Percentiles rank a stretch among this genome's conserved stretches.
These are phyloP conservation scores for Sophora flavescens DNA, from an alignment of 306 rosid genomes.

Conservation along the genomic window DNA sequence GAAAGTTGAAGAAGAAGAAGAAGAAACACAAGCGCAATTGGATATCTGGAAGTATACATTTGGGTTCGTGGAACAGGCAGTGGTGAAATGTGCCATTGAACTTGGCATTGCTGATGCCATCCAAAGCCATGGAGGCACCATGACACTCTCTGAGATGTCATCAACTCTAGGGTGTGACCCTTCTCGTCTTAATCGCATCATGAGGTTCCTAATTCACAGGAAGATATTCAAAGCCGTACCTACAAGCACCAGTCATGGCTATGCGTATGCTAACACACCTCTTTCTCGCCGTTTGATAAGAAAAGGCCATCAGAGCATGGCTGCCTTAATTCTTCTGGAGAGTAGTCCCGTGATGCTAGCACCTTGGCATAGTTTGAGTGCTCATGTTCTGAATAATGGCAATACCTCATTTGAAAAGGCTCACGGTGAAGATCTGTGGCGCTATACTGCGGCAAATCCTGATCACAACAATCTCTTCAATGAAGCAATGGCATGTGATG, in stretches of 20 bases:
- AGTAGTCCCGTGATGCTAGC: constrained; percentile 59
- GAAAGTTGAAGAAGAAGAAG: constrained; percentile 42
- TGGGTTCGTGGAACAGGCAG: constrained; percentile 68
- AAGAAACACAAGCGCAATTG: constrained; percentile 48
- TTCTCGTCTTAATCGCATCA: constrained; percentile 51
- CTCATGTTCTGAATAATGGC: constrained; percentile 28
- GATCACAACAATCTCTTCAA: constrained; percentile 57
- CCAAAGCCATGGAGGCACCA: constrained; percentile 58
- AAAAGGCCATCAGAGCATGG: constrained; percentile 41
- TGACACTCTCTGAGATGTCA: constrained; percentile 62
- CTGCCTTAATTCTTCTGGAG: constrained; percentile 41
- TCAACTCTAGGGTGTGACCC: constrained; percentile 52
- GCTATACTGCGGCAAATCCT: constrained; percentile 43
- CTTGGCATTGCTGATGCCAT: constrained; percentile 72
- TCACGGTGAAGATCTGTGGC: constrained; percentile 68
- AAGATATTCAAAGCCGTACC: constrained; percentile 57
- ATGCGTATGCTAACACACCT: constrained; percentile 46
- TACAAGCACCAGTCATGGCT: not conserved
- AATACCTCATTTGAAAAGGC: constrained; percentile 47
- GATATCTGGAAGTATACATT: constrained; percentile 59
- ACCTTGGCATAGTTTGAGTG: constrained; percentile 54
- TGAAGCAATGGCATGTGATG: constrained; percentile 73
- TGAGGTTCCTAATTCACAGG: constrained; percentile 63
- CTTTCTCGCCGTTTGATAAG: constrained; percentile 51
- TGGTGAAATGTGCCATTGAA: constrained; percentile 72